phyloP scores from a whole-genome alignment of 257 asterid species.

The Solanum paucissectum region DNA sequence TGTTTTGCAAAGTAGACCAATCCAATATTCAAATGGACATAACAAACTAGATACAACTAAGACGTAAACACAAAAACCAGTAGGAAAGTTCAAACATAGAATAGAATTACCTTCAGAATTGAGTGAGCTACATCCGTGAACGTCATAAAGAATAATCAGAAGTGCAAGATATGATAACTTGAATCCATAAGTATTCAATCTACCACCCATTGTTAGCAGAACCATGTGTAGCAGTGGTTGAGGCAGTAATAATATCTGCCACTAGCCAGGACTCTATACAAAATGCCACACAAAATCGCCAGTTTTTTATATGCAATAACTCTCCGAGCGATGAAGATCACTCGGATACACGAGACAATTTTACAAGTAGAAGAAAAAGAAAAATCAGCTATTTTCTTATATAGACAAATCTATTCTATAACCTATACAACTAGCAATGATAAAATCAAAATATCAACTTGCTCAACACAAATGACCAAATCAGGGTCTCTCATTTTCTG shows the following conservation, averaged over 20 bases:
- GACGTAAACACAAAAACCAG: background rate
- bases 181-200: conserved; percentile 44
- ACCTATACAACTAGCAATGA: conserved; percentile 14
- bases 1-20: conserved; percentile 1
- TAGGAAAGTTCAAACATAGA: background rate
- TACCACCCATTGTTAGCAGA: conserved; percentile 52
- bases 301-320: conserved; percentile 33
- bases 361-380: conserved; percentile 7
- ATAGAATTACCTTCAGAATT: conserved; percentile 58
- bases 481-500: conserved; percentile 50
- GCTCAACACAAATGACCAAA: conserved; percentile 9
- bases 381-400: background rate
- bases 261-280: conserved; percentile 44
- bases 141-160: conserved; percentile 29
- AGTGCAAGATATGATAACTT: conserved; percentile 29
- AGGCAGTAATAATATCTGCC: conserved; percentile 50
- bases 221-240: conserved; percentile 35
- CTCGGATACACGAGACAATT: conserved; percentile 26
- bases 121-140: conserved; percentile 41
- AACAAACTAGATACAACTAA: background rate
- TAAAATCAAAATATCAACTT: conserved; percentile 5
- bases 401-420: conserved; percentile 17
- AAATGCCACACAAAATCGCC: conserved; percentile 44
- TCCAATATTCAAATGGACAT: background rate
- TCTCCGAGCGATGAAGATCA: conserved; percentile 48